Evolutionary conservation across 331 rosid species (phyloP).

Genomic region (Cydonia oblonga): DNA sequence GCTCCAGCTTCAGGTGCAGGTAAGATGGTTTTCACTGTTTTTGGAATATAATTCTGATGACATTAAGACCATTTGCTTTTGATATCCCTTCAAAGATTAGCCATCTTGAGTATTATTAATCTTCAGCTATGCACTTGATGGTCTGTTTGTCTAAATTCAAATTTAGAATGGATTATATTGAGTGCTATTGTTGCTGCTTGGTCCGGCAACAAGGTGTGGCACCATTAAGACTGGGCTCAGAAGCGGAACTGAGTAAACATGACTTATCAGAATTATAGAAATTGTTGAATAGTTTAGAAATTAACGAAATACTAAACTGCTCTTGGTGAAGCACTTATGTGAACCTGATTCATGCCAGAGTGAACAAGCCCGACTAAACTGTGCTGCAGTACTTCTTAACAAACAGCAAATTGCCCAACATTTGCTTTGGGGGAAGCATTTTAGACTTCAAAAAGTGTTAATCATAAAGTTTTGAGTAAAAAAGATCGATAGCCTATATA

Average conservation of each 20-base stretch:
- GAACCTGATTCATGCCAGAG: background rate
- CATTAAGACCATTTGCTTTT: background rate
- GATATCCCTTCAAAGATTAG: background rate
- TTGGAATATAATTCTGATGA: background rate
- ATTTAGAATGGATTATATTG: background rate
- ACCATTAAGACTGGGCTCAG: too few species aligned
- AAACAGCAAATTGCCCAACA: too few species aligned
- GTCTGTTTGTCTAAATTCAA: background rate
- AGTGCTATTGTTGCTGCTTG: background rate
- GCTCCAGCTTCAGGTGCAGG: constrained; percentile 98
- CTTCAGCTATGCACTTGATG: background rate
- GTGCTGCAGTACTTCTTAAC: too few species aligned
- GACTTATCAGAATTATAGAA: too few species aligned
- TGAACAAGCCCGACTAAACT: background rate
- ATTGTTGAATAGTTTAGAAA: too few species aligned
- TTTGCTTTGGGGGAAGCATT: too few species aligned
- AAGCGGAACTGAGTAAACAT: too few species aligned
- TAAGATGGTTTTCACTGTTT: constrained; percentile 24
- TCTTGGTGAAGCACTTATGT: too few species aligned
- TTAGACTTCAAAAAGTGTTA: too few species aligned
- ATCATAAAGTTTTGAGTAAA: too few species aligned
- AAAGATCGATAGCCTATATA: background rate
- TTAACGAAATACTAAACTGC: too few species aligned
- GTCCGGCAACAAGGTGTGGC: background rate
- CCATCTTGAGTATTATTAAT: background rate